These are phyloP conservation scores for Cyberlindnera euphorbiae DNA, from an alignment of 805 yeast genomes.

Conservation along the genomic window DNA sequence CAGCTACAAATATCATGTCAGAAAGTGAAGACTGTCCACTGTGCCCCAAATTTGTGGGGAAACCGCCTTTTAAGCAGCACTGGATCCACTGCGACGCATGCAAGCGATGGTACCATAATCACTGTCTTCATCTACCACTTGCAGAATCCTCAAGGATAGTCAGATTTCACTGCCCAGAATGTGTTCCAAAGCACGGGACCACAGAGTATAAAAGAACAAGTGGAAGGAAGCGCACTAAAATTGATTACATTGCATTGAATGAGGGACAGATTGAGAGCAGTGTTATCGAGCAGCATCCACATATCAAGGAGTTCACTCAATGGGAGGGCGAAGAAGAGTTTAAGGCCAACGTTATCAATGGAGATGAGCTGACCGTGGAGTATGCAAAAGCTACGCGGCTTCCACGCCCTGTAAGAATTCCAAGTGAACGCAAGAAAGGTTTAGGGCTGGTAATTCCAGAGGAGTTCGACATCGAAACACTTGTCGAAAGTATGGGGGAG, in stretches of 20 bases:
- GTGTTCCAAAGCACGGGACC: slow-evolving; percentile 43
- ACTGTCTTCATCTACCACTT: slow-evolving; percentile 39
- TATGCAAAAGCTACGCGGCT: slow-evolving; percentile 33
- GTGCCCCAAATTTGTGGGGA: slow-evolving; percentile 7
- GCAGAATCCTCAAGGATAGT: slow-evolving; percentile 36
- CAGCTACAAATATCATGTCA: background rate
- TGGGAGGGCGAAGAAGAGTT: slow-evolving; percentile 4
- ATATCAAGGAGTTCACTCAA: slow-evolving; percentile 31
- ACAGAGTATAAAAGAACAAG: slow-evolving; percentile 48
- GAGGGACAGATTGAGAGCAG: slow-evolving; percentile 49
- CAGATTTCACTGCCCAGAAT: slow-evolving; percentile 51
- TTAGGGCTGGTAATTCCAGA: slow-evolving; percentile 55
- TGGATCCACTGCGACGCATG: slow-evolving; percentile 67
- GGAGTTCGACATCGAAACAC: slow-evolving; percentile 47
- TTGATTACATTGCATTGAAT: slow-evolving; percentile 77
- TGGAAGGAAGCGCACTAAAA: slow-evolving; percentile 45
- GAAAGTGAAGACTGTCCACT: slow-evolving; percentile 11
- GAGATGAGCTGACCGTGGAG: slow-evolving; percentile 30
- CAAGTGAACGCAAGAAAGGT: slow-evolving; percentile 25
- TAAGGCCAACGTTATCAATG: slow-evolving; percentile 23
- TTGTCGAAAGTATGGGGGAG: slow-evolving; percentile 57
- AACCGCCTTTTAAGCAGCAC: slow-evolving; percentile 12
- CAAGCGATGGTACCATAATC: slow-evolving; percentile 37
- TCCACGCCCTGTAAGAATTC: slow-evolving; percentile 43
- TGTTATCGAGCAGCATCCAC: slow-evolving; percentile 44